phyloP scores from a whole-genome alignment of 805 yeast genomes.

The Teunomyces tritomae region DNA sequence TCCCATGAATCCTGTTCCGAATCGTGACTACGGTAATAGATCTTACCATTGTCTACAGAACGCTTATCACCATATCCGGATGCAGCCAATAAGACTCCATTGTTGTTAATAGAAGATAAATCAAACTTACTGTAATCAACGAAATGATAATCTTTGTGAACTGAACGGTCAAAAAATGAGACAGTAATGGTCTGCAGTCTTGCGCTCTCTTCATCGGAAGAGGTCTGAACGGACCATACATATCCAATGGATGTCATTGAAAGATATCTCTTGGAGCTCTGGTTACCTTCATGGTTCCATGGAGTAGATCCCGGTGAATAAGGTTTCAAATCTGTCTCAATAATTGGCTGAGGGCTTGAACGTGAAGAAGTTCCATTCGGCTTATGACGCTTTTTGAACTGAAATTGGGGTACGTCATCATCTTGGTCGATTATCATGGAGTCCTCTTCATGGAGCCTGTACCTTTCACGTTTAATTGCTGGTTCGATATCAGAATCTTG shows the following conservation, averaged over 20 bases:
- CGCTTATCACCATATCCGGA: conserved; percentile 25
- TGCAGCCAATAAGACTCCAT: conserved; percentile 60
- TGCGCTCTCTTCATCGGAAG: conserved; percentile 13
- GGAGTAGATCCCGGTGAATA: conserved; percentile 90
- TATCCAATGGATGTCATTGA: conserved; percentile 81
- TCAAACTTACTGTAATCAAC: conserved; percentile 72
- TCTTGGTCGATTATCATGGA: conserved; percentile 36
- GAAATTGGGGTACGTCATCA: conserved; percentile 14
- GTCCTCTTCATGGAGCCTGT: conserved; percentile 28
- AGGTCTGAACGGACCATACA: conserved; percentile 64
- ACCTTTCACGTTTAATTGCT: conserved; percentile 3
- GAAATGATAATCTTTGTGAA: conserved; percentile 80
- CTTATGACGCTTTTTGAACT: conserved; percentile 24
- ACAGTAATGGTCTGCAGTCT: conserved; percentile 71
- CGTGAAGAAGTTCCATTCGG: conserved; percentile 10
- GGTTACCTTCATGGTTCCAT: conserved; percentile 40
- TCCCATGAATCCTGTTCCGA: conserved; percentile 71
- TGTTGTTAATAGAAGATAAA: conserved; percentile 66
- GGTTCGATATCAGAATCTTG: conserved; percentile 16
- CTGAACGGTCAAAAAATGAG: conserved; percentile 76
- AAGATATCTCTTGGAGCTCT: conserved; percentile 58
- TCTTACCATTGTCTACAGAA: conserved; percentile 33
- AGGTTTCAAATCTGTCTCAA: conserved; percentile 44
- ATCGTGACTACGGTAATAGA: conserved; percentile 70
- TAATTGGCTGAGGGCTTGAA: conserved; percentile 30